Evolutionary conservation across 2,329 filamentous ascomycete genomes (phyloP), one percentile per base, ranked within the genome.

Genomic region (Mycosphaerella arachidis): DNA sequence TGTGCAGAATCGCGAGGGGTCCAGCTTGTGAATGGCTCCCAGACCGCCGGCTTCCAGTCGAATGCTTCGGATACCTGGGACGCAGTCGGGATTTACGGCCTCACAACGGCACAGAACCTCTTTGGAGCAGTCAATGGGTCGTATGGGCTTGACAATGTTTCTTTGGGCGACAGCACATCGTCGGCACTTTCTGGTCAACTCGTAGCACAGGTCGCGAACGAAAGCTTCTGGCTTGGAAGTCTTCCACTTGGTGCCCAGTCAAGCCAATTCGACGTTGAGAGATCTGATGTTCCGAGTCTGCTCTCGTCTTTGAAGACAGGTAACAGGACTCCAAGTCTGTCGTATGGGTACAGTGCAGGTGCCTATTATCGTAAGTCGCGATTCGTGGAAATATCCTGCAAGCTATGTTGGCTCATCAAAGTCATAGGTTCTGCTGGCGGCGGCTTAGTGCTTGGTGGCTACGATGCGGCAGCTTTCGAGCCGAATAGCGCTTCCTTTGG

Each of bases 381-480:
- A 7, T 6, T 3, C 1, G 16, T 43, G 13, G 40, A 16, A 5
- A 8, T 43, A 16, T 16, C 40, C 13, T 43, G 40, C 20, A 30
- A 31, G 29, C 30, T 24, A 48, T n/a, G 2, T 33, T 9, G 35
- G 29, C 37, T 30, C 20, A 35, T 31, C 18, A 27, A 24, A n/a
- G 7, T 1, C 4, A 13, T 16, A 43, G 40, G 18, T n/a, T 43
- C 40, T 8, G 40, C 53, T 6, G 53, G 54, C 3, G 60, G 60
- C n/a, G 50, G 60, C 16, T 46, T 63, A 10, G 24, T 63, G 3
- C 75, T 91, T 9, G 88, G 89, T 20, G 88, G 89, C 31, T 90
- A 86, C 68, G 88, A 91, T 70, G 72, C 78, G 16, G 80, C 82
- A 46, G 81, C 86, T 48, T 84, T 88, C 58, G 76, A 82, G 33